Evolutionary conservation across 768 basidiomycete genomes (phyloP).

Genomic region (Auriscalpium orientale): DNA sequence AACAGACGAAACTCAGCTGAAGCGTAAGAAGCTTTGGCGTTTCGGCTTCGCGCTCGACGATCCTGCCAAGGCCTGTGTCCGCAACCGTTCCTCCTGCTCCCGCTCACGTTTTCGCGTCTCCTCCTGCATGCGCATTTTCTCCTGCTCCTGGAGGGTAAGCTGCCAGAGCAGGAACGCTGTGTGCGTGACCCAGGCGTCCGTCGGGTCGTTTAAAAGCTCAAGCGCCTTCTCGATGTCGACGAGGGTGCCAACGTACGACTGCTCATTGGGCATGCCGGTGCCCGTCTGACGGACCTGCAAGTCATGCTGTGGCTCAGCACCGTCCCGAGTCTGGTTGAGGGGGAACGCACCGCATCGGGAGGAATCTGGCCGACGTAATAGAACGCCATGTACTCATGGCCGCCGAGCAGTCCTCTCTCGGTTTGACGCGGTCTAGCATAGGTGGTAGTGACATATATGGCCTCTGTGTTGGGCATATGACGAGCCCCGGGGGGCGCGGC

Average conservation of each 20-base stretch:
- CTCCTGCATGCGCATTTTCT: not conserved
- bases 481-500: constrained; percentile 21
- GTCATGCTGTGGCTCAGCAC: no score
- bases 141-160: constrained; percentile 4
- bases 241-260: constrained; percentile 37
- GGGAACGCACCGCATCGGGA: constrained; percentile 40
- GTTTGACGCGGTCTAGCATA: constrained; percentile 21
- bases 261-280: constrained; percentile 55
- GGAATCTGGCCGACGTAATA: constrained; percentile 52
- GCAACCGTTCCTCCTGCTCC: not conserved
- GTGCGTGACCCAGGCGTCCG: constrained; percentile 27
- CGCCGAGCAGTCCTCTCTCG: constrained; percentile 8
- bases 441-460: constrained; percentile 33
- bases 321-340: no score
- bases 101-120: not conserved
- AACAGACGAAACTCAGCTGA: no score
- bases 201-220: constrained; percentile 17
- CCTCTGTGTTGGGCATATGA: constrained; percentile 30
- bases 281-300: constrained; percentile 36
- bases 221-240: constrained; percentile 39
- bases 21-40: no score
- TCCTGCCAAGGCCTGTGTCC: no score
- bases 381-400: constrained; percentile 46
- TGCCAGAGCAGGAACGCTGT: constrained; percentile 35
- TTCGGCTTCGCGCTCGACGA: no score